Evolutionary conservation across 176 grass and related monocot genomes (phyloP).

Genomic region (Microstegium vimineum): DNA sequence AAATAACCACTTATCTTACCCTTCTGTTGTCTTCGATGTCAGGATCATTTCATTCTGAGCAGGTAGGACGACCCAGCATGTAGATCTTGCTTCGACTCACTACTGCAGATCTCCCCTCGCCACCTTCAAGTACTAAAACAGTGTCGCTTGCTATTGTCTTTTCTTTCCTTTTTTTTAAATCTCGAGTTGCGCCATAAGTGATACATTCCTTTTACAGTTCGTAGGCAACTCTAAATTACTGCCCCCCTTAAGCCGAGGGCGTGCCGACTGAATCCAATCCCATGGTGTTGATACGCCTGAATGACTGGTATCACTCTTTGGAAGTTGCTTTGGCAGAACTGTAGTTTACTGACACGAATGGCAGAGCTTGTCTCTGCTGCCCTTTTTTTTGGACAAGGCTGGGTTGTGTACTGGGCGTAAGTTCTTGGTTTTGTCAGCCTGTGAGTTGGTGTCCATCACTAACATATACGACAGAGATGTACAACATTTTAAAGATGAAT

Average conservation of each 20-base stretch:
- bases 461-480: neutral
- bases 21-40: neutral
- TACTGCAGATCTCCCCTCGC: conserved; percentile 62
- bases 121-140: conserved; percentile 53
- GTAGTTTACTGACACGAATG: neutral
- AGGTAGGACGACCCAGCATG: conserved; percentile 79
- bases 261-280: no score
- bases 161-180: neutral
- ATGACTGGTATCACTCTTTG: neutral
- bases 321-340: conserved; percentile 9
- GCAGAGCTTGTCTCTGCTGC: neutral
- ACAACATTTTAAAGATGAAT: neutral
- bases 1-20: neutral
- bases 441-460: neutral
- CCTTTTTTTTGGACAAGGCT: neutral
- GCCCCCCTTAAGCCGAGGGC: no score
- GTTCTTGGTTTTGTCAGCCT: neutral
- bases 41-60: conserved; percentile 86
- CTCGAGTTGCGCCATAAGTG: neutral
- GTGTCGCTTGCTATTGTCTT: no score
- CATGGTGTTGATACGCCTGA: neutral
- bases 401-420: neutral
- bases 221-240: no score
- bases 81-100: conserved; percentile 84
- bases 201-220: no score